Conservation (phyloP, 257 asterid species). For the Paulownia fortunei region DNA sequence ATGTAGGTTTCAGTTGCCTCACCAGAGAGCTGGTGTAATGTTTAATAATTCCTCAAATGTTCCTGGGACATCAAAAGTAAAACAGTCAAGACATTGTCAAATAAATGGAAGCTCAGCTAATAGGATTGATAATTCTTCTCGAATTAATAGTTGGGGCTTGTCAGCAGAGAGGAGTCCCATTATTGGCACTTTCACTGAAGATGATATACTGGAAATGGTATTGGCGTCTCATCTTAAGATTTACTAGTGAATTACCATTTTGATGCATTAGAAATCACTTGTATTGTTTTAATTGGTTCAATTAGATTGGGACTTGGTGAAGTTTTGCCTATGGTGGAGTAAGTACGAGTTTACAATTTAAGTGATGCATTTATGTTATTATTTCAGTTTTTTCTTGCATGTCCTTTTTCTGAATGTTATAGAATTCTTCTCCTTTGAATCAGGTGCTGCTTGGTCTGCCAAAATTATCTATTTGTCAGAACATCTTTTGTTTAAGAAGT, state of each 20-base stretch:
- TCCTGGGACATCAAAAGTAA: conserved; percentile 41
- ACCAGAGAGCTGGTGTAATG: conserved; percentile 45
- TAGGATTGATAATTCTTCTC: conserved; percentile 43
- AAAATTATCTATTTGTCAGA: neutral
- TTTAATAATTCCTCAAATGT: conserved; percentile 39
- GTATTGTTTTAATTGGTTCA: conserved; percentile 9
- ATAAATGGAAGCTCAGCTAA: conserved; percentile 45
- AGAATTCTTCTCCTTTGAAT: neutral
- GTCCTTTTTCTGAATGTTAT: conserved; percentile 10
- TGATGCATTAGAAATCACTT: conserved; percentile 30
- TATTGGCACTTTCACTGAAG: conserved; percentile 73
- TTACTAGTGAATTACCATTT: conserved; percentile 2
- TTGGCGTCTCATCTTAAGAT: conserved; percentile 39
- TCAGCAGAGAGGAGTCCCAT: conserved; percentile 61
- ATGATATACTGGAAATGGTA: conserved; percentile 93
- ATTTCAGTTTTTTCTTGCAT: conserved; percentile 14
- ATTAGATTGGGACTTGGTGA: conserved; percentile 12
- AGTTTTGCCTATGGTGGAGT: neutral
- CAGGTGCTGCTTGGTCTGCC: neutral
- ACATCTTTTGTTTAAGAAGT: neutral
- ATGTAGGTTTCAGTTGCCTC: conserved; percentile 60
- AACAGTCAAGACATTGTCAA: conserved; percentile 47
- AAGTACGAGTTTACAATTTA: conserved; percentile 7
- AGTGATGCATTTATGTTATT: conserved; percentile 9
- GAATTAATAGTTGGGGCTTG: conserved; percentile 50